phyloP scores from a whole-genome alignment of 2,329 filamentous ascomycete genomes.

The Fusarium cyanostomum region DNA sequence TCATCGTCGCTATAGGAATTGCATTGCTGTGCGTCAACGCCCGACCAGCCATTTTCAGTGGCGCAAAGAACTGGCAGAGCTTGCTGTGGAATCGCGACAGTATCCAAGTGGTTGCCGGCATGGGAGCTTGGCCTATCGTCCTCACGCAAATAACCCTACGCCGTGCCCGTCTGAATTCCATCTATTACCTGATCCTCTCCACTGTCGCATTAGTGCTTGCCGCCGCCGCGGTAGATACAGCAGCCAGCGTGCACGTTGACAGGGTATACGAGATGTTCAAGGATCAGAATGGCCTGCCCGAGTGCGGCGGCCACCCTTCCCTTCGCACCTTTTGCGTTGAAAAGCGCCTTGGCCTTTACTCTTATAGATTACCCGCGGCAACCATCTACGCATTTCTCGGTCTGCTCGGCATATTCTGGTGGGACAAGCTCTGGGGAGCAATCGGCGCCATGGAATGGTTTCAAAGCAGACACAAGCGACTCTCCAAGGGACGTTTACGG shows the following conservation, averaged over 20 bases:
- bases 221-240: not conserved
- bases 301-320: slow-evolving; percentile 9
- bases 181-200: slow-evolving; percentile 4
- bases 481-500: not conserved
- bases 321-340: slow-evolving; percentile 15
- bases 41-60: not conserved
- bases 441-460: not conserved
- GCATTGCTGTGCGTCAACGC: slow-evolving; percentile 1
- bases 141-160: not conserved
- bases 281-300: not conserved
- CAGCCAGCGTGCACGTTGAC: not conserved
- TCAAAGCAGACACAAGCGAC: not conserved
- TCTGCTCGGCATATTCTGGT: slow-evolving; percentile 8
- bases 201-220: slow-evolving; percentile 1
- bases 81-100: slow-evolving; percentile 4
- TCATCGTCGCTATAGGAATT: slow-evolving; percentile 8
- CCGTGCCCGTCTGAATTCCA: slow-evolving; percentile 1
- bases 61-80: slow-evolving; percentile 3
- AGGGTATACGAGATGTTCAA: slow-evolving; percentile 4
- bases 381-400: slow-evolving; percentile 7
- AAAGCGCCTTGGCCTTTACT: slow-evolving; percentile 1
- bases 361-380: slow-evolving; percentile 2
- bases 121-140: slow-evolving; percentile 17
- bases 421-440: not conserved
- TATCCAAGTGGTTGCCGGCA: not conserved